Conservation (phyloP, 345 rosid genomes). For the Populus simonii region DNA sequence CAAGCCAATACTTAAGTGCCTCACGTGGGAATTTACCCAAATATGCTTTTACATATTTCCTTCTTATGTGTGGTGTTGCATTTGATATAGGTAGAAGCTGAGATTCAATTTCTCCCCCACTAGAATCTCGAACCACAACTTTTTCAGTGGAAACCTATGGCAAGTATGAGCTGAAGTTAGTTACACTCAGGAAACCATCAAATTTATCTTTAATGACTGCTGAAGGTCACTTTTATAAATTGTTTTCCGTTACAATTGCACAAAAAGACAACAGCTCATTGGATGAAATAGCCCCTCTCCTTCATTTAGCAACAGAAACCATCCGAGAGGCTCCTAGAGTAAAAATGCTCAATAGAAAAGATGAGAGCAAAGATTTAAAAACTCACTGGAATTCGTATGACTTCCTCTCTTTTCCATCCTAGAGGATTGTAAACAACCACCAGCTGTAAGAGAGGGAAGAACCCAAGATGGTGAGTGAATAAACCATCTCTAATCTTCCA, state of each 20-base stretch:
- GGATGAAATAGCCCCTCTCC: not conserved
- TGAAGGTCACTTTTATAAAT: too few relatives aligned
- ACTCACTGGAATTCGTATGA: conserved; percentile 76
- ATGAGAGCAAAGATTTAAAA: conserved; percentile 2
- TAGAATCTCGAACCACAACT: conserved; percentile 61
- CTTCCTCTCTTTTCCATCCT: conserved; percentile 86
- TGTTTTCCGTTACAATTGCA: not conserved
- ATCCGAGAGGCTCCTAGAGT: conserved; percentile 4
- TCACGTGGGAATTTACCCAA: conserved; percentile 56
- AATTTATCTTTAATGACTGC: not conserved
- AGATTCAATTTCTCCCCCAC: conserved; percentile 65
- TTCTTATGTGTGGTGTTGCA: conserved; percentile 46
- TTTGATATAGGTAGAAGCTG: conserved; percentile 74
- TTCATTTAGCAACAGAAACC: not conserved
- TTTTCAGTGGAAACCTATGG: conserved; percentile 58
- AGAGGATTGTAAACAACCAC: conserved; percentile 78
- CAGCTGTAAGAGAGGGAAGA: conserved; percentile 41
- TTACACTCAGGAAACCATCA: not conserved
- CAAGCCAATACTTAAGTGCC: conserved; percentile 63
- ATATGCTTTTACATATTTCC: conserved; percentile 62
- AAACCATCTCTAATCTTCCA: conserved; percentile 14
- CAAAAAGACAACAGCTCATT: not conserved
- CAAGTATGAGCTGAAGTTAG: not conserved
- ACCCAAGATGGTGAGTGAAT: conserved; percentile 15
- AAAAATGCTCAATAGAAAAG: conserved; percentile 11